Percentiles rank a stretch among this genome's conserved stretches.
phyloP scores from a whole-genome alignment of 2,329 filamentous ascomycete genomes.

The Aureobasidium lini region DNA sequence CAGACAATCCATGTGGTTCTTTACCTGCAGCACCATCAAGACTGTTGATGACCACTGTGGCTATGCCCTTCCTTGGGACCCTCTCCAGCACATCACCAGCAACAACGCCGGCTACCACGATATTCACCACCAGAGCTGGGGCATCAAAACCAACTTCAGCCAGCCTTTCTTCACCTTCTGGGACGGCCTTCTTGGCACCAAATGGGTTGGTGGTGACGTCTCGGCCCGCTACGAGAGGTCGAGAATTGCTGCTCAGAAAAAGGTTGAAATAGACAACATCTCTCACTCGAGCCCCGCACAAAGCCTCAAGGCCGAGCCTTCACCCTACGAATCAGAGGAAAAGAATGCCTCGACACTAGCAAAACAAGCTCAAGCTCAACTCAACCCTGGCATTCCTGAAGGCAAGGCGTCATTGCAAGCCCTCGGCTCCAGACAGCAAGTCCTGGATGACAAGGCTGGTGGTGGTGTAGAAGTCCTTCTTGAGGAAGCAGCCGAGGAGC shows the following conservation, averaged over 20 bases:
- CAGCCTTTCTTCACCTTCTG: conserved; percentile 40
- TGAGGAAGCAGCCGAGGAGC: conserved; percentile 36
- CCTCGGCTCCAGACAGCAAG: conserved; percentile 32
- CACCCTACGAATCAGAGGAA: conserved; percentile 23
- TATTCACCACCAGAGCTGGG: conserved; percentile 98
- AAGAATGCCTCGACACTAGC: conserved; percentile 19
- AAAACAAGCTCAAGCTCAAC: conserved; percentile 16
- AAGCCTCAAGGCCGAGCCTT: conserved; percentile 3
- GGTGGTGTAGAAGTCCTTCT: conserved; percentile 31
- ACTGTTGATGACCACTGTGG: conserved; percentile 97
- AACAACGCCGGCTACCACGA: conserved; percentile 98
- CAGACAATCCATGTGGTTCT: conserved; percentile 83
- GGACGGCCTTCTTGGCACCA: conserved; percentile 75
- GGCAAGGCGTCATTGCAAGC: conserved; percentile 35
- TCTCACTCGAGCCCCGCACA: conserved; percentile 15
- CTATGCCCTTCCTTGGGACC: conserved; percentile 92
- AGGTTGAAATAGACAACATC: conserved; percentile 36
- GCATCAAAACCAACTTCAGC: conserved; percentile 91
- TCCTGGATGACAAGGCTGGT: conserved; percentile 31
- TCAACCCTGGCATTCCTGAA: conserved; percentile 22
- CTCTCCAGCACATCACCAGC: conserved; percentile 79
- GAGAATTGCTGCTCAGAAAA: conserved; percentile 48
- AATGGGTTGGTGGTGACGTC: conserved; percentile 66
- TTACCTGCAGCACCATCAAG: conserved; percentile 83
- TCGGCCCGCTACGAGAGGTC: conserved; percentile 52